Conservation (phyloP, 2,329 filamentous ascomycete species). For the Calonectria henricotiae region DNA sequence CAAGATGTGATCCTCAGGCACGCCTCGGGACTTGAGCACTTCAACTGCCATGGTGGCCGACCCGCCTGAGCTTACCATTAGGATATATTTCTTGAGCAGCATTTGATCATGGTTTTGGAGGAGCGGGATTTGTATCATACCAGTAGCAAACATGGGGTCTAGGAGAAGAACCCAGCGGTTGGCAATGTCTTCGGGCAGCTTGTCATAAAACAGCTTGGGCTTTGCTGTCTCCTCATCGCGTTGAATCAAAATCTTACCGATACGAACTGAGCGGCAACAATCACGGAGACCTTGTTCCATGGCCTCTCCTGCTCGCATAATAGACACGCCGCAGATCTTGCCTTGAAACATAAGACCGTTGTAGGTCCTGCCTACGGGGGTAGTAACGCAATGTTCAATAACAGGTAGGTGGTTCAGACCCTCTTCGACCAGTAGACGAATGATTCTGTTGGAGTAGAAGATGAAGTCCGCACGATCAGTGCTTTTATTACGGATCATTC, state of each 20-base stretch:
- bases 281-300: slow-evolving; percentile 98
- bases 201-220: slow-evolving; percentile 97
- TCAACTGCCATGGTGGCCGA: slow-evolving; percentile 98
- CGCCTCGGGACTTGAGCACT: slow-evolving; percentile 89
- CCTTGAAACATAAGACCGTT: slow-evolving; percentile 95
- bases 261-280: slow-evolving; percentile 97
- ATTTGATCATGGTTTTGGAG: neutral
- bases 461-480: slow-evolving; percentile 97
- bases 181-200: slow-evolving; percentile 93
- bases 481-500: slow-evolving; percentile 94
- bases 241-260: slow-evolving; percentile 98
- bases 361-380: slow-evolving; percentile 90
- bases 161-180: slow-evolving; percentile 93
- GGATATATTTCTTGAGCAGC: slow-evolving; percentile 21
- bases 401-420: slow-evolving; percentile 97
- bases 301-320: slow-evolving; percentile 97
- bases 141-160: slow-evolving; percentile 99
- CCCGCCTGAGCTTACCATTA: slow-evolving; percentile 73
- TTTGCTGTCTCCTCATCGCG: slow-evolving; percentile 94
- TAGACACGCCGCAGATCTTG: slow-evolving; percentile 98
- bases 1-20: slow-evolving; percentile 94
- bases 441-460: slow-evolving; percentile 99
- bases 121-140: slow-evolving; percentile 63
- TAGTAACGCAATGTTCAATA: slow-evolving; percentile 89
- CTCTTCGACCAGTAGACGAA: slow-evolving; percentile 95